Conservation (phyloP, 2,329 filamentous ascomycete species). For the Beauveria rudraprayagi region DNA sequence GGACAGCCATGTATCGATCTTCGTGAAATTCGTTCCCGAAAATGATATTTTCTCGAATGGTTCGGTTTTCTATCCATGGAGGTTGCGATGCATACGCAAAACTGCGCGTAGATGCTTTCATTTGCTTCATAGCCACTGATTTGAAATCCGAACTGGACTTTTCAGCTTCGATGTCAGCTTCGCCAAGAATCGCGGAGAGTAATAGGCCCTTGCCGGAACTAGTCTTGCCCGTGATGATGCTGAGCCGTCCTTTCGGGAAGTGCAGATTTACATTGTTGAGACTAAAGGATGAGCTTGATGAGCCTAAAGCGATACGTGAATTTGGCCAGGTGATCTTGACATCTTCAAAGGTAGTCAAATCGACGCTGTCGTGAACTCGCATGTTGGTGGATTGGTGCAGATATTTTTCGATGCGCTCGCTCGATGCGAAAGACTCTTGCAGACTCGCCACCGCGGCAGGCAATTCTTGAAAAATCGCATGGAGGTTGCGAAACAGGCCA, state of each 20-base stretch:
- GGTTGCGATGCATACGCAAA: conserved; percentile 65
- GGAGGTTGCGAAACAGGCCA: conserved; percentile 8
- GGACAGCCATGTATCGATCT: conserved; percentile 54
- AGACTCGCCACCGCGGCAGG: conserved; percentile 5
- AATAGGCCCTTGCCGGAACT: conserved; percentile 64
- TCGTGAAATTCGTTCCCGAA: conserved; percentile 60
- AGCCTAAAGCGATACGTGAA: conserved; percentile 19
- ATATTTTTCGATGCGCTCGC: conserved; percentile 7
- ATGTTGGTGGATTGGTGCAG: not conserved
- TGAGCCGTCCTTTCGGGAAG: conserved; percentile 56
- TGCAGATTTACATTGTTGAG: conserved; percentile 49
- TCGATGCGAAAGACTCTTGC: conserved; percentile 6
- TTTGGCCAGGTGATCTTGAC: conserved; percentile 4
- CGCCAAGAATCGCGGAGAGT: conserved; percentile 58
- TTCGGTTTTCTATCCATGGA: conserved; percentile 70
- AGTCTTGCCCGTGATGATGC: conserved; percentile 60
- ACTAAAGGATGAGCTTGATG: conserved; percentile 42
- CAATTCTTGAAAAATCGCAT: conserved; percentile 4
- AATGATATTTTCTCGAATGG: conserved; percentile 61
- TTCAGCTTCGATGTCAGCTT: conserved; percentile 55
- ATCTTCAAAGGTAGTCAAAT: not conserved
- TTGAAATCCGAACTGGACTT: not conserved
- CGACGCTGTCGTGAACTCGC: not conserved
- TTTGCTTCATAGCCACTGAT: conserved; percentile 36
- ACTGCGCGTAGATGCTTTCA: conserved; percentile 52